Conservation (phyloP, 2,329 filamentous ascomycete species). For the Beauveria medogensis region DNA sequence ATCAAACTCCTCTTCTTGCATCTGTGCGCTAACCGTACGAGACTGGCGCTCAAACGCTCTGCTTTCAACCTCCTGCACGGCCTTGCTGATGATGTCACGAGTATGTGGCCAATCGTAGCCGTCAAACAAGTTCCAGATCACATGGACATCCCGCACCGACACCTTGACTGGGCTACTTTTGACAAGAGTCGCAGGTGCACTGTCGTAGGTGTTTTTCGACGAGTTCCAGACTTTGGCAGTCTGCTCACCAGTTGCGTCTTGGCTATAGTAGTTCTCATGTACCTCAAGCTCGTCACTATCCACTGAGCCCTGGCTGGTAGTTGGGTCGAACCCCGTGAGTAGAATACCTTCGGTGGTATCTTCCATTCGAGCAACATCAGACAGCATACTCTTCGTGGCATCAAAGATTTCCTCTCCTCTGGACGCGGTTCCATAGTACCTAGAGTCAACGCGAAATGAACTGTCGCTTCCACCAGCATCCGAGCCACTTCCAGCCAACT, state of each 20-base stretch:
- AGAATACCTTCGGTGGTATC: constrained; percentile 30
- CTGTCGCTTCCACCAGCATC: constrained; percentile 25
- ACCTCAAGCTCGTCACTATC: constrained; percentile 60
- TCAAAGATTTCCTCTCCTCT: constrained; percentile 42
- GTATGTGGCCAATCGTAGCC: constrained; percentile 95
- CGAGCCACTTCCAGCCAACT: constrained; percentile 34
- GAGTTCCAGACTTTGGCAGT: constrained; percentile 77
- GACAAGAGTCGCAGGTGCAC: constrained; percentile 52
- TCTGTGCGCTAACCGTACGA: constrained; percentile 46
- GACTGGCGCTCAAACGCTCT: constrained; percentile 69
- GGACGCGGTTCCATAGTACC: constrained; percentile 38
- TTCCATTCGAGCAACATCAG: constrained; percentile 24
- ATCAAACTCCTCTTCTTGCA: constrained; percentile 63
- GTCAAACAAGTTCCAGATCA: constrained; percentile 97
- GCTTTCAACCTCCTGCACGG: constrained; percentile 78
- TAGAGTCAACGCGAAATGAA: constrained; percentile 33
- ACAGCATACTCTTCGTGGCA: constrained; percentile 28
- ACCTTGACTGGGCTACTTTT: constrained; percentile 66
- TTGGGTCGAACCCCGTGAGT: constrained; percentile 24
- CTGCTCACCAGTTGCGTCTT: constrained; percentile 50
- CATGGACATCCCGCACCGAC: constrained; percentile 74
- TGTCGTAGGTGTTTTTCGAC: constrained; percentile 63
- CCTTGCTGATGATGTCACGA: constrained; percentile 75
- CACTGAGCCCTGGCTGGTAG: constrained; percentile 31
- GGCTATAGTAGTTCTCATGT: constrained; percentile 69